Base-by-base conservation (phyloP, 164 flowering plant genomes). In the Kingdonia uniflora region DNA sequence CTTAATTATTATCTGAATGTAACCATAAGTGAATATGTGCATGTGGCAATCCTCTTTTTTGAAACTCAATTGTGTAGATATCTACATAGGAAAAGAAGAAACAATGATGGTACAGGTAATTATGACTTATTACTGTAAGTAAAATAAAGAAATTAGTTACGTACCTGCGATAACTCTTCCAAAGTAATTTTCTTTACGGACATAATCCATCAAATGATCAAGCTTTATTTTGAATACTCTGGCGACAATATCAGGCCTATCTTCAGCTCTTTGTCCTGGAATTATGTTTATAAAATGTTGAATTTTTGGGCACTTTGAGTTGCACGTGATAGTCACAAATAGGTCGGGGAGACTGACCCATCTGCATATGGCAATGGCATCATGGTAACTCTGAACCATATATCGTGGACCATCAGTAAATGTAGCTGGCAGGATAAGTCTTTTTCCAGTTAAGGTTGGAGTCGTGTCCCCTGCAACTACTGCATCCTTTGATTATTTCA, bases 321-420 rank as follows among this genome's bases (percentile, higher is more conserved):
- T 54, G 37, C 58, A 55, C 1, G 49, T 55, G 26, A 54, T 41
- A 8, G 57, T 54, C 2, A 42, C 25, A 14, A 42, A 42, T 7
- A 54, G 22, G 24, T 54, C 16, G 0, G 37, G 49, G 12, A 35
- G 19, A 11, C 48, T 22, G 0, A 8, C 48, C 49, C 47, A 41
- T 41, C 48, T 41, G 2, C 38, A 41, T 1, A 40, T 40, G 22
- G 37, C 47, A 14, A 54, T 54, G 11, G 15, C 57, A 23, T 54
- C 49, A 14, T 40, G 22, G 42, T 40, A 53, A 22, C 40, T 53
- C 20, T 53, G 45, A 14, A 11, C 19, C 35, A 39, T 53, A 53
- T 53, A 53, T 15, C 33, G 19, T n/a, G 33, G 46, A 4, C 46
- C 26, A 1, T 29, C 29, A 1, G 33, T 53, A 39, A 39, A 41